phyloP scores from a whole-genome alignment of 2,329 filamentous ascomycete genomes.

The Talaromyces sp. region DNA sequence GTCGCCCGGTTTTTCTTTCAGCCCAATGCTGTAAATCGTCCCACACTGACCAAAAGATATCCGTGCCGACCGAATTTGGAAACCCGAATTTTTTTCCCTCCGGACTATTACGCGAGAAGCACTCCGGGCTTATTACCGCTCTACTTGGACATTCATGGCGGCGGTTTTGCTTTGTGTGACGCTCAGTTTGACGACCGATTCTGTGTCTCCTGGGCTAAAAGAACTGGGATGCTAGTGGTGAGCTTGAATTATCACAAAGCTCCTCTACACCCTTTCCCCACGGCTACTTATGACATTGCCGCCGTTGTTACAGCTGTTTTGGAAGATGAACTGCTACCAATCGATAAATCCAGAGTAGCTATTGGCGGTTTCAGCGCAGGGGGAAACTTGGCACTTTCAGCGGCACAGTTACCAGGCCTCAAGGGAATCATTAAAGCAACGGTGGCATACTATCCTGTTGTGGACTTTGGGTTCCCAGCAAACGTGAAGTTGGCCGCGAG shows the following conservation, averaged over 20 bases:
- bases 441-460: constrained; percentile 43
- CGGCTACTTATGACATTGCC: constrained; percentile 42
- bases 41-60: constrained; percentile 23
- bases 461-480: constrained; percentile 31
- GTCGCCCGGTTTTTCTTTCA: background rate
- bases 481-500: background rate
- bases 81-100: constrained; percentile 35
- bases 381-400: constrained; percentile 45
- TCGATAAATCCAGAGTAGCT: constrained; percentile 40
- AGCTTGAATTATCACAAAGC: constrained; percentile 49
- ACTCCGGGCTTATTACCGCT: constrained; percentile 34
- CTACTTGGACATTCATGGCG: constrained; percentile 51
- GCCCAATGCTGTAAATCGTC: background rate
- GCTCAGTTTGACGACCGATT: constrained; percentile 46
- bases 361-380: constrained; percentile 51
- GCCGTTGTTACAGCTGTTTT: constrained; percentile 41
- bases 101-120: constrained; percentile 1
- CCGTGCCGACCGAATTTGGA: constrained; percentile 20
- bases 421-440: constrained; percentile 31
- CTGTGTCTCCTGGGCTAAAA: constrained; percentile 41
- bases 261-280: constrained; percentile 43
- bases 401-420: constrained; percentile 37
- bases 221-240: constrained; percentile 41
- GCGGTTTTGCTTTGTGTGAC: constrained; percentile 45
- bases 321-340: constrained; percentile 41